Evolutionary conservation across 306 rosid genomes (phyloP), one percentile per base, ranked within the genome.

Genomic region (Begonia masoniana): DNA sequence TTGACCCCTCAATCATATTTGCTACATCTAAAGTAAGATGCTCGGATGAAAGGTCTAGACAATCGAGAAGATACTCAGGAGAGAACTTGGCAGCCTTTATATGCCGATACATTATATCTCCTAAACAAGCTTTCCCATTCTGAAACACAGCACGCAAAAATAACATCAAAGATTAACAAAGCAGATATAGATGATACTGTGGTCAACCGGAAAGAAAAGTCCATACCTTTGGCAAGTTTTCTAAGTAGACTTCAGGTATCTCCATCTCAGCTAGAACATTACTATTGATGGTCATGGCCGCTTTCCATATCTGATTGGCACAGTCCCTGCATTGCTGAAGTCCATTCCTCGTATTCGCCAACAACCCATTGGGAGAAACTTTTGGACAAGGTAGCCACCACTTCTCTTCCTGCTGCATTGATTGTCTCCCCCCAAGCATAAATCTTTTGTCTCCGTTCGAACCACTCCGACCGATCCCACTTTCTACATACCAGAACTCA

Each of bases 371-470:
- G 2, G 86, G 77, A 0, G 81, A 94, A 60, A 88, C 75, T 74
- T 88, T 88, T 2, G 97, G 97, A 59, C 83, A 79, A 4, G 97
- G 97, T 58, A 88, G 83, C 97, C 97, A 88, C 97, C 95, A 88
- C 64, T 88, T 88, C 68, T 85, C 97, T 62, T 88, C 97, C 57
- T 88, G 97, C 80, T 95, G 65, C 51, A 85, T 76, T 9, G 95
- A 17, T 17, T 87, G 95, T 68, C 95, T 82, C 47, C 84, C 87
- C 65, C 61, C 68, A 43, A 60, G 8, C 51, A 62, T 17, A 35
- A 66, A 74, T 1, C 60, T 78, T 10, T 80, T 82, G 56, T 80
- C 65, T 31, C 76, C 87, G 41, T 79, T 84, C 9, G 82, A 73
- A 62, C 81, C 88, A 6, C 72, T 88, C 39, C 78, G 12, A 39